These are phyloP conservation scores for Lantana camara DNA, from an alignment of 257 asterid genomes.

Conservation along the genomic window DNA sequence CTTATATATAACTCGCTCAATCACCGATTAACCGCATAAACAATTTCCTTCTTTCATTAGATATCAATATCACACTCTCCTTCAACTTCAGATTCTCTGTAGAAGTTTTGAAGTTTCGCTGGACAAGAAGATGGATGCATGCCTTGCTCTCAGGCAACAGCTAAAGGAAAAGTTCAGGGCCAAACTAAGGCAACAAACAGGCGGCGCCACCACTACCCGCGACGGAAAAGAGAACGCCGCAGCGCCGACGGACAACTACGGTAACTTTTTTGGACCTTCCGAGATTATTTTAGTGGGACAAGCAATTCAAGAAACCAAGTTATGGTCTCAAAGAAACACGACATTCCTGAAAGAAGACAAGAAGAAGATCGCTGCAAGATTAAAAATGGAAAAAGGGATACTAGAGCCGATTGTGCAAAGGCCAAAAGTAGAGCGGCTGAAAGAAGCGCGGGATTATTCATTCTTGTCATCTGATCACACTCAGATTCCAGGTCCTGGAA, in stretches of 20 bases:
- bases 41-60: too few species aligned
- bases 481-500: background rate
- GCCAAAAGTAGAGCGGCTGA: background rate
- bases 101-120: background rate
- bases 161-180: conserved; percentile 12
- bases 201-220: background rate
- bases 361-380: too few species aligned
- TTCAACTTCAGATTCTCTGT: too few species aligned
- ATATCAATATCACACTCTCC: too few species aligned
- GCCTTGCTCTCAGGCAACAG: conserved; percentile 5
- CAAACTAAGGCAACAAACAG: conserved; percentile 5
- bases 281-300: background rate
- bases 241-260: background rate
- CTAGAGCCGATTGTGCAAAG: too few species aligned
- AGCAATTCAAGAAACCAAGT: background rate
- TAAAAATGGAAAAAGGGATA: too few species aligned
- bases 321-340: background rate
- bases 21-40: too few species aligned
- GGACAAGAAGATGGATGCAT: background rate
- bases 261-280: conserved; percentile 12
- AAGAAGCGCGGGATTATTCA: conserved; percentile 10
- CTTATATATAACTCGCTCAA: too few species aligned
- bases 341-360: background rate
- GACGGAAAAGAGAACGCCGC: background rate
- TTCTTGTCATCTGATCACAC: background rate